Evolutionary conservation across 2,329 filamentous ascomycete genomes (phyloP), one percentile per base, ranked within the genome.

Genomic region (Colletotrichum paranaense): DNA sequence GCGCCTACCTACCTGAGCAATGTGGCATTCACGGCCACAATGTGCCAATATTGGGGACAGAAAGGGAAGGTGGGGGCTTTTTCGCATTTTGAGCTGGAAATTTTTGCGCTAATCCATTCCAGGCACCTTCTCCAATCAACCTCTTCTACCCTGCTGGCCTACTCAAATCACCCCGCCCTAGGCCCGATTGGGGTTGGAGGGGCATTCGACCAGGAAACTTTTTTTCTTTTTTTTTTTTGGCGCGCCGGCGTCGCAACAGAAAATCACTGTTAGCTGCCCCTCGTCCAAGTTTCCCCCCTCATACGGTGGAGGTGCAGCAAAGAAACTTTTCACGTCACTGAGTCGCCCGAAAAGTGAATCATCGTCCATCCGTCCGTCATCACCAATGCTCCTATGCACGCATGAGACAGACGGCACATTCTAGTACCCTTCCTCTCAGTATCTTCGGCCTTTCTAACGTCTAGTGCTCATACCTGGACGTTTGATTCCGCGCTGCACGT

Each of bases 31-130:
- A 42, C 14, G 16, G 38, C 19, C 5, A 42, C 14, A 7, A 16
- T 7, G 14, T 42, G 38, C 35, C 35, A 5, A 16, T 42, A 1
- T 42, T 14, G 38, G 14, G 28, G 7, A 38, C n/a, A 22, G 16
- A 62, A 62, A 19, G 38, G 60, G 63, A 67, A 71, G 68, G 68
- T 71, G 68, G 62, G 68, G 68, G 14, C 16, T 60, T 56, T 16
- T n/a, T 30, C 55, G 49, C 56, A 67, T 56, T 66, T 49, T 57
- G 35, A 49, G 67, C 62, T 30, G 67, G 68, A 71, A 67, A 60
- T 67, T 62, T 62, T 72, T 49, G 67, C 64, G 62, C 62, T 71
- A 71, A 67, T 57, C 57, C n/a, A 58, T 32, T 46, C 12, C 5
- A 22, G 35, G 55, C 46, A 42, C 16, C 12, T 28, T 55, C 60